Percentiles rank a stretch among this genome's conserved stretches.
Evolutionary conservation across 192 early-diverging fungal species (phyloP).

Genomic region (Coemansia sp.): DNA sequence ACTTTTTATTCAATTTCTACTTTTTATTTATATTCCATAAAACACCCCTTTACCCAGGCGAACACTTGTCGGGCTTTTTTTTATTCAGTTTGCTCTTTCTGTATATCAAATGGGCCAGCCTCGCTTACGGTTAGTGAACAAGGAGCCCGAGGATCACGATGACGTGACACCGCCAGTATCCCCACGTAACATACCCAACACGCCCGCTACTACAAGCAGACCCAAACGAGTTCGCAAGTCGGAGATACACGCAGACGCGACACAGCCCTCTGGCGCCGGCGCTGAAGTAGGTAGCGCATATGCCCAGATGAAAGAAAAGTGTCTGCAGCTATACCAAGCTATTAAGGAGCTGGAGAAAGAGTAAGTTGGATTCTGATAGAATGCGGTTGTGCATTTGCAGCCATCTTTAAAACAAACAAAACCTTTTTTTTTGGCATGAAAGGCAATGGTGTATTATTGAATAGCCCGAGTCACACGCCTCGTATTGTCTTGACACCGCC

Average conservation of each 20-base stretch:
- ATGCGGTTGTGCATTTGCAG: neutral
- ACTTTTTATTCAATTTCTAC: neutral
- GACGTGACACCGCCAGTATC: conserved; percentile 21
- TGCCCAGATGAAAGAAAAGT: conserved; percentile 34
- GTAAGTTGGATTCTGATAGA: conserved; percentile 21
- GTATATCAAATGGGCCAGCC: conserved; percentile 33
- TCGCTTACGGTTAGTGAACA: conserved; percentile 46
- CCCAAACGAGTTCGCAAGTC: conserved; percentile 36
- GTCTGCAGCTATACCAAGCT: conserved; percentile 41
- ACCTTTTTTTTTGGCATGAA: neutral
- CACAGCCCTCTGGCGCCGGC: neutral
- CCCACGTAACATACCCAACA: conserved; percentile 4
- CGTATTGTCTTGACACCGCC: neutral
- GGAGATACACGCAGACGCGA: conserved; percentile 13
- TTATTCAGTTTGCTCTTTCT: too few relatives aligned
- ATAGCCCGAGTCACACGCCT: neutral
- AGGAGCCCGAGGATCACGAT: conserved; percentile 18
- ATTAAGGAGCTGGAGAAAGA: conserved; percentile 51
- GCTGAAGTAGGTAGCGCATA: neutral
- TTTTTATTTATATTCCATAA: neutral
- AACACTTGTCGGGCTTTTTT: neutral
- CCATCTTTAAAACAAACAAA: neutral
- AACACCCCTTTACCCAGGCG: neutral
- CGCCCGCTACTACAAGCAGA: conserved; percentile 14
- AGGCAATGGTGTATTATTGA: neutral